Base-by-base conservation (phyloP, 116 monocot genomes). In the Iris pallida region DNA sequence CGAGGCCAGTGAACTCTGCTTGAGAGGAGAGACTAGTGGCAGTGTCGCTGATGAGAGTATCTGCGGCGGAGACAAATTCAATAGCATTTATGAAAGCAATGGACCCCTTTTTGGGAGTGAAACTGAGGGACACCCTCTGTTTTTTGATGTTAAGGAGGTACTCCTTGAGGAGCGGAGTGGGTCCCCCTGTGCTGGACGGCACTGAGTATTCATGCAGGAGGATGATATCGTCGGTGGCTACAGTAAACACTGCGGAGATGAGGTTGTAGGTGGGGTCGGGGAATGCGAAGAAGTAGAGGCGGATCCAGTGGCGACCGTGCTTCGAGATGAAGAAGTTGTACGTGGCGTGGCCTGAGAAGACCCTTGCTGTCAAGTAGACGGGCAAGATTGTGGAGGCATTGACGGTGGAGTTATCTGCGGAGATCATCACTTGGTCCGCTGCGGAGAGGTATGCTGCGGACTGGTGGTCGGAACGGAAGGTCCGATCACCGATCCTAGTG, bases 11-110 rank as follows among this genome's bases (percentile, higher is more conserved):
- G 65, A 84, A 78, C 2, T 79, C 57, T 12, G 42, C 68, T 11
- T 59, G 61, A 0, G 82, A 51, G 4, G 70, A 17, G 55, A 81
- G 8, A 7, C 42, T 43, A 0, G 71, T 19, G 20, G 83, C 92
- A 13, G 74, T 40, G 54, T 80, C 73, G 51, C 73, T 59, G 49
- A 96, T 79, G 66, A 96, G 82, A 14, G 56, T 64, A 9, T 85
- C 82, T 0, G 96, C 92, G 13, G 83, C 80, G 14, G 85, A 79
- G 20, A 92, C 79, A 3, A 96, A 72, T 76, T 96, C 96, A 47
- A 96, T 64, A 47, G 91, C 92, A 55, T 92, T 96, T 79, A 96
- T 69, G 85, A 96, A 96, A n/a, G 96, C 96, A 16, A 83, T 44
- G 46, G 96, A 96, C 46, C 71, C 66, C 57, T 79, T 79, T 15